phyloP scores from a whole-genome alignment of 257 asterid species.

The Solanum ossicruentum region DNA sequence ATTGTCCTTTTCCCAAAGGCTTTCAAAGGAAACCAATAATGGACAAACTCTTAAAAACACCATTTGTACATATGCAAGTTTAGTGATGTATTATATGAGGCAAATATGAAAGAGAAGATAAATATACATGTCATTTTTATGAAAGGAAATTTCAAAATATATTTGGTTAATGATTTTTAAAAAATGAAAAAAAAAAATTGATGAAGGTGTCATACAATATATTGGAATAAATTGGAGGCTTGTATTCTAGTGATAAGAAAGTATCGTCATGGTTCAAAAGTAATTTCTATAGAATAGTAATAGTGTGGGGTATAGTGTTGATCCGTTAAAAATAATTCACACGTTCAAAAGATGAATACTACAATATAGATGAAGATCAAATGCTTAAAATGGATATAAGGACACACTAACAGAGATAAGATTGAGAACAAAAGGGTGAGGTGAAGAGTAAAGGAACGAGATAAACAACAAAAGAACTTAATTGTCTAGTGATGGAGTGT shows the following conservation, averaged over 20 bases:
- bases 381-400: no score
- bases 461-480: no score
- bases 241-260: background rate
- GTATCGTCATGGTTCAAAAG: background rate
- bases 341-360: background rate
- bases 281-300: background rate
- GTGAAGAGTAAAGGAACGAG: no score
- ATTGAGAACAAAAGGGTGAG: background rate
- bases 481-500: no score
- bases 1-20: background rate
- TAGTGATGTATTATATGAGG: background rate
- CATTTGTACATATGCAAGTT: background rate
- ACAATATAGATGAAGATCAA: background rate
- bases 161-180: no score
- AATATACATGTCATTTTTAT: background rate
- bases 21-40: background rate
- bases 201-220: no score
- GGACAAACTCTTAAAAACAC: background rate
- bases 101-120: background rate
- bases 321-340: background rate
- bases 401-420: background rate
- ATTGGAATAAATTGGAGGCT: background rate
- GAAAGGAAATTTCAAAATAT: background rate
- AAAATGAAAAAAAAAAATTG: no score
- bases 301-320: accelerated